Evolutionary conservation across 257 asterid species (phyloP).

Genomic region (Parsonsia alboflavescens): DNA sequence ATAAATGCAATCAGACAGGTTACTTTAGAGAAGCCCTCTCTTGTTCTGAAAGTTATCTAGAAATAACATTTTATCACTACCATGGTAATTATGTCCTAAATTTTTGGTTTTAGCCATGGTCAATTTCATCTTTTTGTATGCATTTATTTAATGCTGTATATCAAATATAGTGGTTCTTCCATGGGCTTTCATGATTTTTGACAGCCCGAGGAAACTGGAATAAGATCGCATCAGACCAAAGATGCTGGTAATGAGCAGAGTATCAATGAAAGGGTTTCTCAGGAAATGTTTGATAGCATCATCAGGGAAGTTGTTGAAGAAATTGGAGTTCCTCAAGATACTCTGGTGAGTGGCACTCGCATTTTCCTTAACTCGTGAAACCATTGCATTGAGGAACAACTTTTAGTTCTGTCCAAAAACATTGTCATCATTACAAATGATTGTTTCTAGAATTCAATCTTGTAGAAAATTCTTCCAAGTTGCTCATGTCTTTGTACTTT

Average conservation of each 20-base stretch:
- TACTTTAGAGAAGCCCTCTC: not conserved
- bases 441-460: not conserved
- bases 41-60: not conserved
- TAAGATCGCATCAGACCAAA: constrained; percentile 35
- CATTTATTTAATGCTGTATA: not conserved
- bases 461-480: not conserved
- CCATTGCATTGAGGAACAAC: not conserved
- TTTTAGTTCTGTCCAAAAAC: not conserved
- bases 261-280: constrained; percentile 54
- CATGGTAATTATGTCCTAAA: not conserved
- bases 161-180: not conserved
- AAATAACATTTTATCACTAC: not conserved
- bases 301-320: constrained; percentile 94
- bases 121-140: not conserved
- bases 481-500: not conserved
- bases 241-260: constrained; percentile 31
- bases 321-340: constrained; percentile 71
- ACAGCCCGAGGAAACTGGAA: constrained; percentile 82
- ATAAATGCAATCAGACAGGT: not conserved
- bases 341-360: constrained; percentile 46
- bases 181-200: constrained; percentile 5
- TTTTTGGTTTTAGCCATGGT: not conserved
- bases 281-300: constrained; percentile 92
- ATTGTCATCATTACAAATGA: not conserved
- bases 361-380: not conserved